A percentile compares a stretch with the other conserved stretches of the same genome.
Evolutionary conservation across 345 rosid genomes (phyloP).

Genomic region (Sapria himalayana): DNA sequence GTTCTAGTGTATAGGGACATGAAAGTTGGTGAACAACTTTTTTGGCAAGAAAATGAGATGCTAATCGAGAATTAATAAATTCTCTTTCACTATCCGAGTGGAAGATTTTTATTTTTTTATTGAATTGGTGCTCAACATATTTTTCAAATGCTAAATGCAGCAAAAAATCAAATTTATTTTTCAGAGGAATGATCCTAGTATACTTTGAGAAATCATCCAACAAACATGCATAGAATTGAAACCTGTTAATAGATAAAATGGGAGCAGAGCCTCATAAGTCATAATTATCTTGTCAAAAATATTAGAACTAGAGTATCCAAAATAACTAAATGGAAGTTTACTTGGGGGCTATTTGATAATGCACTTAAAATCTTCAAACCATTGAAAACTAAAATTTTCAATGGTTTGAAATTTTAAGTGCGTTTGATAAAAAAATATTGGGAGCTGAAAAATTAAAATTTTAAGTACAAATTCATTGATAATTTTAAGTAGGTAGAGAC

Average conservation of each 20-base stretch:
- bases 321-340: not conserved
- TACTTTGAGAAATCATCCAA: conserved; percentile 2
- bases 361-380: too few relatives aligned
- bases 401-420: too few relatives aligned
- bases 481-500: too few relatives aligned
- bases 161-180: conserved; percentile 3
- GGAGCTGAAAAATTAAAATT: too few relatives aligned
- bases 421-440: too few relatives aligned
- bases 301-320: too few relatives aligned
- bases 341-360: too few relatives aligned
- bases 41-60: not conserved
- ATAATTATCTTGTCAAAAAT: conserved; percentile 6
- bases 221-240: conserved; percentile 2
- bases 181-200: conserved; percentile 2
- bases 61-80: not conserved
- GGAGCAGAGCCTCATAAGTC: conserved; percentile 8
- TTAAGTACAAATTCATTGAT: too few relatives aligned
- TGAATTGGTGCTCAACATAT: conserved; percentile 4
- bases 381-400: too few relatives aligned
- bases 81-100: conserved; percentile 6
- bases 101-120: conserved; percentile 4
- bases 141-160: conserved; percentile 4
- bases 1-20: not conserved
- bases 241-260: conserved; percentile 1
- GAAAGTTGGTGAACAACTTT: not conserved